A percentile compares a stretch with the other conserved stretches of the same genome.
These are phyloP conservation scores for Microascus cirrosus DNA, from an alignment of 2,329 filamentous ascomycete genomes.

Conservation along the genomic window DNA sequence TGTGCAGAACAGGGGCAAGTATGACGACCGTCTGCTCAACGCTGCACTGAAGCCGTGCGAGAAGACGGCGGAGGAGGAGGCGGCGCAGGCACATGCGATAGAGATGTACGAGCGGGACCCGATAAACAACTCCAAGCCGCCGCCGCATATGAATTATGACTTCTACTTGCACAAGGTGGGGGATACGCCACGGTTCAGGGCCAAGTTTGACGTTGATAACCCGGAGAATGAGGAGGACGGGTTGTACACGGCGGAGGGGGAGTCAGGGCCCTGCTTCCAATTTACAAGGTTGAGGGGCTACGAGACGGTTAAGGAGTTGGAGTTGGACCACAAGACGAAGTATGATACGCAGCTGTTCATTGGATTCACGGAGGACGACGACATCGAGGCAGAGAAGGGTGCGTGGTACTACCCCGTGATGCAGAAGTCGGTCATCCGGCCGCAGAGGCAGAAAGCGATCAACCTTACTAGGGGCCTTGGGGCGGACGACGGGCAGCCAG, in stretches of 20 bases:
- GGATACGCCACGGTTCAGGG: constrained; percentile 43
- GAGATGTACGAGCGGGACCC: constrained; percentile 48
- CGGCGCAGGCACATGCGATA: constrained; percentile 34
- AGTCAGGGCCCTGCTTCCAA: constrained; percentile 39
- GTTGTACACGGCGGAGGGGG: constrained; percentile 41
- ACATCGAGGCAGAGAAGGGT: constrained; percentile 40
- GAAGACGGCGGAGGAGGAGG: constrained; percentile 40
- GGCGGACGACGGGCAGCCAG: constrained; percentile 36
- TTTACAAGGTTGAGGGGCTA: constrained; percentile 54
- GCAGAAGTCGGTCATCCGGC: constrained; percentile 50
- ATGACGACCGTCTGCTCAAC: constrained; percentile 50
- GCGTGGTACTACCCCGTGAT: constrained; percentile 60
- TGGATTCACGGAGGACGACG: constrained; percentile 41
- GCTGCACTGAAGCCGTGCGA: constrained; percentile 52
- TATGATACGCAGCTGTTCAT: constrained; percentile 55
- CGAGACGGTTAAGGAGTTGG: constrained; percentile 48
- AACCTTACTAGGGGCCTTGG: constrained; percentile 35
- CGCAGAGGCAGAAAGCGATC: constrained; percentile 53
- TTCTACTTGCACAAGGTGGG: constrained; percentile 46
- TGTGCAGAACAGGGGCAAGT: constrained; percentile 37
- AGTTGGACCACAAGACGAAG: constrained; percentile 45
- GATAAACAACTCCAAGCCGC: constrained; percentile 40
- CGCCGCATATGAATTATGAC: constrained; percentile 53
- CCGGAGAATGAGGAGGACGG: constrained; percentile 39
- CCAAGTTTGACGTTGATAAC: constrained; percentile 48